These are phyloP conservation scores for Eleusine coracana DNA, from an alignment of 176 grass and related monocot species.

Conservation along the genomic window DNA sequence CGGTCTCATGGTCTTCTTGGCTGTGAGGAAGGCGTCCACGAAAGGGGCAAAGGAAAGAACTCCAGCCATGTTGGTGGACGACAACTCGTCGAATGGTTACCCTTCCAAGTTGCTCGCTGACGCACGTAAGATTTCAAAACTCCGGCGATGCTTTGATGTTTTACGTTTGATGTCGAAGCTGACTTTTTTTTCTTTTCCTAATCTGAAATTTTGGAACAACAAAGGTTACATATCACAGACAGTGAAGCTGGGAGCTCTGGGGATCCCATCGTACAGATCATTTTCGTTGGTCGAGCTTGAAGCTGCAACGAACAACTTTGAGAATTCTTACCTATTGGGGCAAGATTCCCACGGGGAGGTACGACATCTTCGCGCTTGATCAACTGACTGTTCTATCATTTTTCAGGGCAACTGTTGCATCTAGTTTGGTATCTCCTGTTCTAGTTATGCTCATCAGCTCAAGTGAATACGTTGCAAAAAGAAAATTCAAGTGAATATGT, in stretches of 20 bases:
- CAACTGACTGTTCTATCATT: neutral
- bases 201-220: constrained; percentile 7
- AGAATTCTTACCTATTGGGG: constrained; percentile 76
- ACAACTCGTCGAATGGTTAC: constrained; percentile 51
- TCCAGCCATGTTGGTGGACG: constrained; percentile 55
- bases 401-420: constrained; percentile 1
- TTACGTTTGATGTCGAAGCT: neutral
- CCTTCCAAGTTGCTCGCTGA: constrained; percentile 77
- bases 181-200: constrained; percentile 10
- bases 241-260: constrained; percentile 87
- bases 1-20: constrained; percentile 47
- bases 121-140: constrained; percentile 52
- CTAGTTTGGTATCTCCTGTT: neutral
- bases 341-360: constrained; percentile 92
- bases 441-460: neutral
- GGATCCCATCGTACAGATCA: constrained; percentile 75
- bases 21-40: constrained; percentile 49
- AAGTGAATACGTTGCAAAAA: neutral
- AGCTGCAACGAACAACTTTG: constrained; percentile 86
- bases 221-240: constrained; percentile 85
- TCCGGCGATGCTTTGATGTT: too few species aligned
- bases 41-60: constrained; percentile 40
- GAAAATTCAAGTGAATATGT: neutral
- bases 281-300: constrained; percentile 91
- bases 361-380: neutral